These are phyloP conservation scores for Hawksworthiomyces lignivorus DNA, from an alignment of 2,329 filamentous ascomycete genomes.

Conservation along the genomic window DNA sequence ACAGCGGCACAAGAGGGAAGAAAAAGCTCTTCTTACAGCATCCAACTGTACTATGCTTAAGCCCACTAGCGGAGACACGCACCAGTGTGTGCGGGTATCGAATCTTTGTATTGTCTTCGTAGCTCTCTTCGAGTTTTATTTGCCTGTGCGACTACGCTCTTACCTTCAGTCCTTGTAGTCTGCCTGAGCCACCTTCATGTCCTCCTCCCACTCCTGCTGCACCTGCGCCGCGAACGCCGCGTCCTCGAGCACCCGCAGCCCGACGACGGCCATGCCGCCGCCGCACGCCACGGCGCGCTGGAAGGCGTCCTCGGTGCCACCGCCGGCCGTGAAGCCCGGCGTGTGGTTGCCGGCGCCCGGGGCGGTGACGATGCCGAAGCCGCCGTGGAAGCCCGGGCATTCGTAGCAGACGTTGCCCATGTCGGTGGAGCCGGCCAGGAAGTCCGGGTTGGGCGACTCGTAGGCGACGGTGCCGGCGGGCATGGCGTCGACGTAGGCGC, in stretches of 20 bases:
- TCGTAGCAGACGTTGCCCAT: conserved; percentile 37
- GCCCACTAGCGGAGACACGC: no score
- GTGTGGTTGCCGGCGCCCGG: conserved; percentile 33
- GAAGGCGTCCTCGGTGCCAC: conserved; percentile 29
- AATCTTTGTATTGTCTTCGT: no score
- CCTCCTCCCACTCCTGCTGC: conserved; percentile 20
- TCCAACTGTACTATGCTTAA: no score
- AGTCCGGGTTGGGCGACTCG: conserved; percentile 20
- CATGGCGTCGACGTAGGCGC: conserved; percentile 23
- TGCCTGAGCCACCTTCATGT: conserved; percentile 25
- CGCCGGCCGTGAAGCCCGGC: conserved; percentile 30
- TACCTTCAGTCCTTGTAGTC: no score
- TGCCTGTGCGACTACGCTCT: no score
- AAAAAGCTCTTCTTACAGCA: no score
- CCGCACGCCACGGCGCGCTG: conserved; percentile 26
- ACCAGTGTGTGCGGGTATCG: no score
- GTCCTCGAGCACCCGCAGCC: conserved; percentile 21
- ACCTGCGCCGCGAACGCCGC: conserved; percentile 17
- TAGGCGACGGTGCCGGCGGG: conserved; percentile 22
- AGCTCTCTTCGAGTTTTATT: no score
- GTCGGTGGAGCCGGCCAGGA: conserved; percentile 26
- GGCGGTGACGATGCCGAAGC: conserved; percentile 30
- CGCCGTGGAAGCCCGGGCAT: conserved; percentile 35
- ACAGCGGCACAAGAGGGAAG: no score
- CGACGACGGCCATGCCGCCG: conserved; percentile 26